These are phyloP conservation scores for Wallacemonas rigidus DNA, from an alignment of 208 protist genomes.

Conservation along the genomic window DNA sequence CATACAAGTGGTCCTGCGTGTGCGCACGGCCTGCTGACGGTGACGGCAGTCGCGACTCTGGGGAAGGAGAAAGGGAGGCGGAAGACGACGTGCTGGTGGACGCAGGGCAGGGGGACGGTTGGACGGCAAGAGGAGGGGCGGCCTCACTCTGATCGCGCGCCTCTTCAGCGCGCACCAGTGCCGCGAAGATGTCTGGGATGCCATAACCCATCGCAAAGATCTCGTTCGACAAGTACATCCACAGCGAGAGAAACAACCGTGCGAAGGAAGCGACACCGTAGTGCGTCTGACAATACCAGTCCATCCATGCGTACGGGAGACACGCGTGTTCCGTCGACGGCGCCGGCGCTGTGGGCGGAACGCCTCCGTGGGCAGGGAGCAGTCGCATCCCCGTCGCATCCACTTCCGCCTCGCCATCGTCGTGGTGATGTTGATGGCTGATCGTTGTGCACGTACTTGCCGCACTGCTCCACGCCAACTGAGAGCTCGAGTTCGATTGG, in stretches of 20 bases:
- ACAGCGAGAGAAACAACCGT: conserved; percentile 49
- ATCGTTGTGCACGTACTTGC: not conserved
- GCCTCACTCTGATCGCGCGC: not conserved
- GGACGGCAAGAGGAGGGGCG: not conserved
- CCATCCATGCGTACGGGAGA: not conserved
- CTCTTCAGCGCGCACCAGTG: conserved; percentile 7
- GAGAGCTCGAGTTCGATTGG: conserved; percentile 4
- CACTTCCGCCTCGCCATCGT: not conserved
- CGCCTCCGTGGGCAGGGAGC: no score
- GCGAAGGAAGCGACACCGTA: conserved; percentile 17
- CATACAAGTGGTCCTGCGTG: not conserved
- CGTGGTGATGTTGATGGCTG: not conserved
- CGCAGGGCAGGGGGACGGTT: no score
- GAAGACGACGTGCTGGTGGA: not conserved
- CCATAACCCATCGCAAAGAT: conserved; percentile 48
- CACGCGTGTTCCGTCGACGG: no score
- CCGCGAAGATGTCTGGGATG: conserved; percentile 49
- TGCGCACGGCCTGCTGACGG: not conserved
- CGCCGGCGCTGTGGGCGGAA: no score
- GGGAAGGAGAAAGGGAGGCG: not conserved
- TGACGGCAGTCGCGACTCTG: conserved; percentile 15
- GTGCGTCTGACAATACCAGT: conserved; percentile 5
- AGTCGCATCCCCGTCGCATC: not conserved
- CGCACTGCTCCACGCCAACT: conserved; percentile 3
- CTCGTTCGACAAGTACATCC: conserved; percentile 46